phyloP scores from a whole-genome alignment of 805 yeast species.

The Blastobotrys mokoenaii region DNA sequence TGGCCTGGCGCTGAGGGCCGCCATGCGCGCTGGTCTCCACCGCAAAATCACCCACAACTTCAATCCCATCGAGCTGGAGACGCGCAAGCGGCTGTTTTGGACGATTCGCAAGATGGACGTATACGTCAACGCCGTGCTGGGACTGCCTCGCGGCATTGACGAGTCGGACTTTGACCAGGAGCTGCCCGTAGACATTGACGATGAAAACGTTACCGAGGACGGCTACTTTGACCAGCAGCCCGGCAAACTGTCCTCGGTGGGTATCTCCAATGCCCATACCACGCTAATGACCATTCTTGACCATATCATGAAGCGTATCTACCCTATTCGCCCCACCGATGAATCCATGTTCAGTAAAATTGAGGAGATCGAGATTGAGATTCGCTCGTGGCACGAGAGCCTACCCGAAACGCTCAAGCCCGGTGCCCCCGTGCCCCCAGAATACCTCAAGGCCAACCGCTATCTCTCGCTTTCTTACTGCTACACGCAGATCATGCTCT shows the following conservation, averaged over 20 bases:
- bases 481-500: constrained; percentile 71
- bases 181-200: constrained; percentile 76
- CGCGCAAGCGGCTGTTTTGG: constrained; percentile 79
- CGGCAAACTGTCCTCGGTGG: constrained; percentile 57
- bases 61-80: constrained; percentile 74
- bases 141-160: constrained; percentile 68
- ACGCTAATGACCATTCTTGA: constrained; percentile 60
- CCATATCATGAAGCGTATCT: constrained; percentile 61
- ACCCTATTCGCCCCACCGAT: constrained; percentile 45
- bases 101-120: constrained; percentile 86
- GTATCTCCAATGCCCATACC: constrained; percentile 81
- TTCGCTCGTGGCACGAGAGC: constrained; percentile 62
- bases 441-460: constrained; percentile 66
- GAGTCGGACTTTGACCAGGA: constrained; percentile 84
- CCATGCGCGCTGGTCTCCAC: constrained; percentile 76
- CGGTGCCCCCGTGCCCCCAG: constrained; percentile 56
- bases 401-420: constrained; percentile 68
- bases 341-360: constrained; percentile 31
- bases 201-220: constrained; percentile 70
- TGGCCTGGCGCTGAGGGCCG: constrained; percentile 79
- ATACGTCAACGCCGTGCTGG: constrained; percentile 78
- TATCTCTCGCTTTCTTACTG: constrained; percentile 36
- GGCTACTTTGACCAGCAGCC: constrained; percentile 44
- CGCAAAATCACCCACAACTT: constrained; percentile 55
- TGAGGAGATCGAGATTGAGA: constrained; percentile 55